Evolutionary conservation across 1,284 basidiomycete species (phyloP), one percentile per base, ranked within the genome.

Genomic region (Sanghuangporus weigelae): DNA sequence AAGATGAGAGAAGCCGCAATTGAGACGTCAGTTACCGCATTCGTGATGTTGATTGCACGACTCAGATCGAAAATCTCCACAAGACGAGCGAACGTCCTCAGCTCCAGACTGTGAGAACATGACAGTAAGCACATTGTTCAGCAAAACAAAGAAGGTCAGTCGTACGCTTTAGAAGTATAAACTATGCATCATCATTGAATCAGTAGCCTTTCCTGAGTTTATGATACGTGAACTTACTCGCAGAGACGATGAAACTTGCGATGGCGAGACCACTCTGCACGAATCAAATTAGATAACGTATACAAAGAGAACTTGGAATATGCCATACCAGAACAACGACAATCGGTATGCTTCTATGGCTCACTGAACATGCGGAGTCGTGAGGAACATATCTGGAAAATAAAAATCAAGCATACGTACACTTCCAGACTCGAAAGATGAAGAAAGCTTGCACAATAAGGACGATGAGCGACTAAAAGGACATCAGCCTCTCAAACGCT

Each of bases 381-480:
- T n/a, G 36, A n/a, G 8, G 12, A 8, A 55, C 48, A 7, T 39
- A 38, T 39, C 54, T n/a, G 23, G 1, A 46, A 40, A 21, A 19
- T 8, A 21, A 44, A 39, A 19, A 31, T 35, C 7, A 21, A 44
- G 2, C 14, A 42, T 10, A 48, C 57, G 42, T 54, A 65, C 64
- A 53, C 51, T 65, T 65, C 64, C 64, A 65, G n/a, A 65, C 49
- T 14, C 64, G 60, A 7, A 62, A 10, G 16, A 62, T 38, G 57
- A 65, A 62, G 60, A 65, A 65, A 12, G 35, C 16, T 56, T 66
- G 65, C 10, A 66, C 65, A 23, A 60, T 23, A 31, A 66, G n/a
- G 26, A 57, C 38, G 35, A 66, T 38, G 35, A 62, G n/a, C 36
- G 60, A 55, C 63, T 60, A 56, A 16, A 8, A 16, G 19, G 23